Evolutionary conservation across 1,284 basidiomycete species (phyloP).

Genomic region (Phellopilus nigrolimitatus): DNA sequence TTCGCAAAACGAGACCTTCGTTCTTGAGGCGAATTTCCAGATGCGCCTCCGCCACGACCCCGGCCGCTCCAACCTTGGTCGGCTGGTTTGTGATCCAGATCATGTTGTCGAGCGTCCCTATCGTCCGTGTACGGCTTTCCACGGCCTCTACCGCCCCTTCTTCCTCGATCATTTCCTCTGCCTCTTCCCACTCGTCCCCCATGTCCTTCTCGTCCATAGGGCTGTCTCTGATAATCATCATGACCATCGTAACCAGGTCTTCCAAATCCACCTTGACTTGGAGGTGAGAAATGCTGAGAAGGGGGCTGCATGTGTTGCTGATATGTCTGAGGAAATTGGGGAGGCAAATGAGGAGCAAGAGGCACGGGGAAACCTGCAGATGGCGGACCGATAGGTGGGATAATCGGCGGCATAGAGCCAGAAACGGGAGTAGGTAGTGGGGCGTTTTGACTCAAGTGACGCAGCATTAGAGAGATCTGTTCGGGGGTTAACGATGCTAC

Average conservation of each 20-base stretch:
- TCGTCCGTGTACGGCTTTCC: slow-evolving; percentile 7
- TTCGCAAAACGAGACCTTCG: slow-evolving; percentile 6
- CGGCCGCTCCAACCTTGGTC: slow-evolving; percentile 20
- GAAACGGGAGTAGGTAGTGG: slow-evolving; percentile 3
- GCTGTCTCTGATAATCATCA: neutral
- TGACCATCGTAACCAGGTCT: slow-evolving; percentile 5
- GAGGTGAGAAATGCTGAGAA: neutral
- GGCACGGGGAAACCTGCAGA: neutral
- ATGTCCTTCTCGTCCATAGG: slow-evolving; percentile 5
- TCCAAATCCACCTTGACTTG: neutral
- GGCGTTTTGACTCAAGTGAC: slow-evolving; percentile 21
- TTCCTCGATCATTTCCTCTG: slow-evolving; percentile 5
- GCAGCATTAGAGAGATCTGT: slow-evolving; percentile 54
- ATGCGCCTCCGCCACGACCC: slow-evolving; percentile 17
- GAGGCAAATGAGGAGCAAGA: slow-evolving; percentile 4
- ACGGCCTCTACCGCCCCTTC: slow-evolving; percentile 11
- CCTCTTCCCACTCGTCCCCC: slow-evolving; percentile 6
- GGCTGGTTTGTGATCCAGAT: neutral
- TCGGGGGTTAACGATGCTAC: slow-evolving; percentile 57
- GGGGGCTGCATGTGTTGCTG: slow-evolving; percentile 4
- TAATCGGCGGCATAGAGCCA: neutral
- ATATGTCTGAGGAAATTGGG: neutral
- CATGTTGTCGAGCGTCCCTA: neutral
- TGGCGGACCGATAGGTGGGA: neutral
- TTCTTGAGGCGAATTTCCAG: slow-evolving; percentile 3